Percentiles rank a stretch among this genome's conserved stretches.
These are phyloP conservation scores for Nemania sp. DNA, from an alignment of 2,329 filamentous ascomycete species.

Conservation along the genomic window DNA sequence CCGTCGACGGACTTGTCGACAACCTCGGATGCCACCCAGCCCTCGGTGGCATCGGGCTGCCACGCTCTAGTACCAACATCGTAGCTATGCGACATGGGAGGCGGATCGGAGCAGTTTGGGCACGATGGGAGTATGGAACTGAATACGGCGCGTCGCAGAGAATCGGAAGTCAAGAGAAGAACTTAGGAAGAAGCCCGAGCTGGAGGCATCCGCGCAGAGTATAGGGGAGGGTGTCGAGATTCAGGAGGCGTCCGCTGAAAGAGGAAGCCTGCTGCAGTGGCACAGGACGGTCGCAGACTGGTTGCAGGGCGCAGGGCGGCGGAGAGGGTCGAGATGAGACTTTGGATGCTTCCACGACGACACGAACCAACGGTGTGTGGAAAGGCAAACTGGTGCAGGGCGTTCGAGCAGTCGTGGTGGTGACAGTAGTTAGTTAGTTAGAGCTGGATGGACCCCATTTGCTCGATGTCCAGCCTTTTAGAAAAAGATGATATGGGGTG, in stretches of 20 bases:
- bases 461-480: constrained; percentile 24
- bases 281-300: constrained; percentile 10
- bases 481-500: constrained; percentile 23
- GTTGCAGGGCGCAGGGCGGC: constrained; percentile 11
- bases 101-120: constrained; percentile 28
- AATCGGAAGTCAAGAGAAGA: constrained; percentile 19
- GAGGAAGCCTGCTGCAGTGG: constrained; percentile 15
- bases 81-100: constrained; percentile 86
- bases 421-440: constrained; percentile 10
- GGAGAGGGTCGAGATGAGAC: constrained; percentile 12
- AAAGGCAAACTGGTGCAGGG: constrained; percentile 23
- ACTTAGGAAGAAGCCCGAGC: constrained; percentile 32
- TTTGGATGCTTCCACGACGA: constrained; percentile 8
- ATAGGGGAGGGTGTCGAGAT: constrained; percentile 22
- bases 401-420: constrained; percentile 18
- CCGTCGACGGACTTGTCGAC: constrained; percentile 81
- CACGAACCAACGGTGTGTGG: constrained; percentile 19
- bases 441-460: constrained; percentile 25
- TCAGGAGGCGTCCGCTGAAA: constrained; percentile 32
- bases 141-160: constrained; percentile 28
- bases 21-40: constrained; percentile 97
- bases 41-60: constrained; percentile 95
- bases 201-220: constrained; percentile 38
- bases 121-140: constrained; percentile 20
- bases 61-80: constrained; percentile 96